Evolutionary conservation across 371 early-diverging fungal species (phyloP).

Genomic region (Circinella umbellata): DNA sequence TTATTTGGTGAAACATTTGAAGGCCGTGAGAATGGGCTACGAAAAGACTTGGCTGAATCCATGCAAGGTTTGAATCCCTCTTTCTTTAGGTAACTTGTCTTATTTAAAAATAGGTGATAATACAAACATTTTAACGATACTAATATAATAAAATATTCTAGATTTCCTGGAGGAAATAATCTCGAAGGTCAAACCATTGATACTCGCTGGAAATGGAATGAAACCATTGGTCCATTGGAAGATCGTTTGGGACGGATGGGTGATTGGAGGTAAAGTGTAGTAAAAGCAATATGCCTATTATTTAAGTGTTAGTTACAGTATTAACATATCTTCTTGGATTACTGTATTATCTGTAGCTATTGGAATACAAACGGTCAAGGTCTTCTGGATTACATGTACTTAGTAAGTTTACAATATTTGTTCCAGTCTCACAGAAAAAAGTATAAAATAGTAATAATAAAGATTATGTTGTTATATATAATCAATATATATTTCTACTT

Average conservation of each 20-base stretch:
- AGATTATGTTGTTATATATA: not conserved
- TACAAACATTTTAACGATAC: not conserved
- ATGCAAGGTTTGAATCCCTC: slow-evolving; percentile 21
- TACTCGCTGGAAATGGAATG: slow-evolving; percentile 35
- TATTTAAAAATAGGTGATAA: not conserved
- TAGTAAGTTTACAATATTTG: slow-evolving; percentile 13
- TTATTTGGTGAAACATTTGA: slow-evolving; percentile 35
- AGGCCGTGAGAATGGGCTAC: slow-evolving; percentile 29
- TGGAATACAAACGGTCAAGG: slow-evolving; percentile 34
- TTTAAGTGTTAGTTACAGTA: too few species aligned
- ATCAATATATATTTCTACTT: not conserved
- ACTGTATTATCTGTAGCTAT: too few species aligned
- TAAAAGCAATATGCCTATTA: too few species aligned
- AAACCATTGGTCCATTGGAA: slow-evolving; percentile 17
- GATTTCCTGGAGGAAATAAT: slow-evolving; percentile 35
- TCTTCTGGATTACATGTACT: slow-evolving; percentile 30
- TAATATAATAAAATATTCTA: not conserved
- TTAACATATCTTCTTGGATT: too few species aligned
- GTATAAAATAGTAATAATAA: too few species aligned
- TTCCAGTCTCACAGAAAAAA: not conserved
- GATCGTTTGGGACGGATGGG: slow-evolving; percentile 5
- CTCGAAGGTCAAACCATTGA: slow-evolving; percentile 24
- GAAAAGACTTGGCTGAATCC: slow-evolving; percentile 22
- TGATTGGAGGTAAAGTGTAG: slow-evolving; percentile 23
- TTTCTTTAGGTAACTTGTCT: slow-evolving; percentile 23